phyloP scores from a whole-genome alignment of 2,329 filamentous ascomycete species.

The Paecilomyces variotii region DNA sequence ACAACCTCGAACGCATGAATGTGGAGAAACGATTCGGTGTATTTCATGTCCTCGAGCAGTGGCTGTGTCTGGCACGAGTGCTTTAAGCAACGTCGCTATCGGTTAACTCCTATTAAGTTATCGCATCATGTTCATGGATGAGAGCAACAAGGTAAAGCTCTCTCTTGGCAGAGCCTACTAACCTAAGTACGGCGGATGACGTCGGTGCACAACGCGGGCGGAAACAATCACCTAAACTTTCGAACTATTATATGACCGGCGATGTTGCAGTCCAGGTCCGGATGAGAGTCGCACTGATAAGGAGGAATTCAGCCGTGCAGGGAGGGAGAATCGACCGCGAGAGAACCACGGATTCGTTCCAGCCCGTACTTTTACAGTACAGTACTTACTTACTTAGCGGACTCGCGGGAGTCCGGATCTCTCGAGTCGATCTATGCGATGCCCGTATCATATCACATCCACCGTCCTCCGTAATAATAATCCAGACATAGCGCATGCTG shows the following conservation, averaged over 20 bases:
- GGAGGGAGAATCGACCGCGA: neutral
- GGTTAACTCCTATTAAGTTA: neutral
- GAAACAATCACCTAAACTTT: neutral
- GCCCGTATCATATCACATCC: neutral
- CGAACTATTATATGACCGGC: neutral
- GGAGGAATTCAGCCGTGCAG: neutral
- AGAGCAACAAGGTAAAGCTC: neutral
- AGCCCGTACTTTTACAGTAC: neutral
- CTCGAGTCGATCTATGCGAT: neutral
- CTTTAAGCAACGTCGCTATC: too few species aligned
- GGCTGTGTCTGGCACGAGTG: neutral
- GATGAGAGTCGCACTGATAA: neutral
- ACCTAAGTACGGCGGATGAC: neutral
- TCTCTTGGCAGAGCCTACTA: neutral
- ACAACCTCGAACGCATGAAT: conserved; percentile 7
- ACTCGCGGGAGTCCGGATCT: neutral
- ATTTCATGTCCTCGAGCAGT: neutral
- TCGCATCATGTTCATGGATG: neutral
- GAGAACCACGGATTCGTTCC: neutral
- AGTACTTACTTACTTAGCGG: neutral
- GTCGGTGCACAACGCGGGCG: neutral
- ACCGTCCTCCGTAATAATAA: neutral
- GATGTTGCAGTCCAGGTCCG: neutral
- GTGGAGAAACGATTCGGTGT: neutral
- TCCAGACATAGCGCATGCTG: neutral